Percentiles rank a stretch among this genome's conserved stretches.
Evolutionary conservation across 139 green algal genomes (phyloP).

Genomic region (Spirogloea muscicola): DNA sequence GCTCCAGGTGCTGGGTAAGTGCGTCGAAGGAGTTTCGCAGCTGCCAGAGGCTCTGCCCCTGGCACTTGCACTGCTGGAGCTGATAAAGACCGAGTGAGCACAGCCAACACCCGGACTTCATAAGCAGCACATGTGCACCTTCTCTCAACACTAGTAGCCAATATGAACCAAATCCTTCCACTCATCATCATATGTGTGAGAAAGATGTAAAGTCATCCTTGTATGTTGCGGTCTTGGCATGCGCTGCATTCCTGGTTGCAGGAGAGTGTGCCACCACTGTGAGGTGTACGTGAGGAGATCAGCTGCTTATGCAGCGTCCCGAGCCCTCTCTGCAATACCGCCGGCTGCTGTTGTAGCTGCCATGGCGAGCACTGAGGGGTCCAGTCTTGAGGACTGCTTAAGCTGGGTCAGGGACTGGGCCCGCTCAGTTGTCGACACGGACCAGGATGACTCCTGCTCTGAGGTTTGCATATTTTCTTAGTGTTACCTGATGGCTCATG

Average conservation of each 20-base stretch:
- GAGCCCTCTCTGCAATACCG: too few relatives aligned
- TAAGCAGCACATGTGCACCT: background rate
- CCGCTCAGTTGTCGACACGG: too few relatives aligned
- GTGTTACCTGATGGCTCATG: too few relatives aligned
- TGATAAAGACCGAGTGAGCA: constrained; percentile 49
- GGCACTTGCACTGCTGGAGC: constrained; percentile 61
- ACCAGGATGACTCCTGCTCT: too few relatives aligned
- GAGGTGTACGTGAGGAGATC: constrained; percentile 5
- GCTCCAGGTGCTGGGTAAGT: constrained; percentile 58
- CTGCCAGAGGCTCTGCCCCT: constrained; percentile 35
- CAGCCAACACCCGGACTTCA: background rate
- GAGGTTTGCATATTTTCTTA: too few relatives aligned
- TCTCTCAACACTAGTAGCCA: background rate
- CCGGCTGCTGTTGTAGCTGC: too few relatives aligned
- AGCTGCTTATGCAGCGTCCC: background rate
- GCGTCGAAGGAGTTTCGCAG: constrained; percentile 42
- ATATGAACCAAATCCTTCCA: background rate
- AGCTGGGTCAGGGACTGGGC: too few relatives aligned
- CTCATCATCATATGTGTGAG: background rate
- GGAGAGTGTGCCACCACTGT: background rate
- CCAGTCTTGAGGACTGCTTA: too few relatives aligned
- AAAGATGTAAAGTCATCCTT: background rate
- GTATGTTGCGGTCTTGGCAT: background rate
- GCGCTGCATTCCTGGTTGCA: too few relatives aligned
- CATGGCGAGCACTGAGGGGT: too few relatives aligned